Conservation (phyloP, 306 rosid genomes). For the Cucurbita argyrosperma region DNA sequence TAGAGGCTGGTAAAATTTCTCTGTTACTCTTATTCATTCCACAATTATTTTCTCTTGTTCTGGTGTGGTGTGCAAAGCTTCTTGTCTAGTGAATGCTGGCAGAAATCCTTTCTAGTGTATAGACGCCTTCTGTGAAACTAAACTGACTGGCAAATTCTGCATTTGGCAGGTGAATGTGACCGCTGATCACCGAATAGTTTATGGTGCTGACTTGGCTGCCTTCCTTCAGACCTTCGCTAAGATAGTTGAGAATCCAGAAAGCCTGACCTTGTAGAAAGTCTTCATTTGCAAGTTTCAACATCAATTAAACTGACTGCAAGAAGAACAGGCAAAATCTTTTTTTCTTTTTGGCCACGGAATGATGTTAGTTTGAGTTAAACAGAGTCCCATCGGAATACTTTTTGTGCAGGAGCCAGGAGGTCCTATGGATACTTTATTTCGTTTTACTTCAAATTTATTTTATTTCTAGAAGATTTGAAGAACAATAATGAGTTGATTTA, state of each 20-base stretch:
- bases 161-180: conserved; percentile 81
- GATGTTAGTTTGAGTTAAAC: conserved; percentile 1
- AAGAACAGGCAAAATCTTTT: neutral
- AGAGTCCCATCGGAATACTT: conserved; percentile 9
- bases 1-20: neutral
- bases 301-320: neutral
- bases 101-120: neutral
- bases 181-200: conserved; percentile 76
- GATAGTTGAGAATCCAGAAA: conserved; percentile 65
- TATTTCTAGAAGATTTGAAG: neutral
- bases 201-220: conserved; percentile 88
- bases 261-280: conserved; percentile 53
- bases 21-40: neutral
- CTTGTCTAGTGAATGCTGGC: neutral
- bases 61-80: neutral
- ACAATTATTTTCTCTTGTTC: neutral
- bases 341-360: conserved; percentile 4
- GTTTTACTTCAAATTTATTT: neutral
- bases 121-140: neutral
- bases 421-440: conserved; percentile 2
- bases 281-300: conserved; percentile 11
- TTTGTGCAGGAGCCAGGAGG: conserved; percentile 5
- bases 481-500: neutral
- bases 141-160: conserved; percentile 1
- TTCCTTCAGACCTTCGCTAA: conserved; percentile 74